These are phyloP conservation scores for Udeniomyces megalosporus DNA, from an alignment of 768 basidiomycete species.

Conservation along the genomic window DNA sequence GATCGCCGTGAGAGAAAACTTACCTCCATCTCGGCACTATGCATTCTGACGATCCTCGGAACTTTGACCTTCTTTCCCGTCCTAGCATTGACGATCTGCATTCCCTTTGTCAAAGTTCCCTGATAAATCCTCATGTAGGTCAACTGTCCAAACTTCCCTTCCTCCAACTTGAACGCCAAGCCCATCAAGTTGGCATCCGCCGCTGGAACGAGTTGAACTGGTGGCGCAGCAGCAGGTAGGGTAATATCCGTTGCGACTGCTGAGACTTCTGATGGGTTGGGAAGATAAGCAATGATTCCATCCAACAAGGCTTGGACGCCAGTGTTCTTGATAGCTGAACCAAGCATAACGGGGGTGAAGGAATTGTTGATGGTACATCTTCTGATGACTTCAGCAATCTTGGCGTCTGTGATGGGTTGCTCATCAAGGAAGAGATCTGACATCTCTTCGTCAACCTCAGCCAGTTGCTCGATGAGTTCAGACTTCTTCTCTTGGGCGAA, in stretches of 20 bases:
- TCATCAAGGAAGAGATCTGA: constrained; percentile 82
- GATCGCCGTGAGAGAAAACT: constrained; percentile 17
- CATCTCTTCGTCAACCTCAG: constrained; percentile 91
- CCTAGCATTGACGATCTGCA: constrained; percentile 73
- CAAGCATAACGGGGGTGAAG: constrained; percentile 92
- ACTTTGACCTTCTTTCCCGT: constrained; percentile 97
- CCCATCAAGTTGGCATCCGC: constrained; percentile 65
- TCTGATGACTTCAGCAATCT: constrained; percentile 70
- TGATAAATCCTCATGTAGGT: constrained; percentile 99
- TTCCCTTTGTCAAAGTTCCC: constrained; percentile 73
- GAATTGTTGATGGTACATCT: constrained; percentile 73
- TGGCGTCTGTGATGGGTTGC: constrained; percentile 49
- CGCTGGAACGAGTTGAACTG: constrained; percentile 63
- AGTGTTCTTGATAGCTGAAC: constrained; percentile 94
- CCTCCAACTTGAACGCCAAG: constrained; percentile 95
- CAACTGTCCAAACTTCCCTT: constrained; percentile 89
- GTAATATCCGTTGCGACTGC: constrained; percentile 66
- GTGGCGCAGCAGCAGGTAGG: constrained; percentile 40
- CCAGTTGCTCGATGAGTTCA: constrained; percentile 85
- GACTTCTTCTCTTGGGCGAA: constrained; percentile 67
- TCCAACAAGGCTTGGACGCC: constrained; percentile 86
- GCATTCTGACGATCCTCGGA: constrained; percentile 89
- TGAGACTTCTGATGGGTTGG: constrained; percentile 63
- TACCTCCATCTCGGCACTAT: constrained; percentile 98
- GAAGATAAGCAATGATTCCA: constrained; percentile 87